Evolutionary conservation across 2,329 filamentous ascomycete genomes (phyloP), one percentile per base, ranked within the genome.

Genomic region (Helotiales sp.): DNA sequence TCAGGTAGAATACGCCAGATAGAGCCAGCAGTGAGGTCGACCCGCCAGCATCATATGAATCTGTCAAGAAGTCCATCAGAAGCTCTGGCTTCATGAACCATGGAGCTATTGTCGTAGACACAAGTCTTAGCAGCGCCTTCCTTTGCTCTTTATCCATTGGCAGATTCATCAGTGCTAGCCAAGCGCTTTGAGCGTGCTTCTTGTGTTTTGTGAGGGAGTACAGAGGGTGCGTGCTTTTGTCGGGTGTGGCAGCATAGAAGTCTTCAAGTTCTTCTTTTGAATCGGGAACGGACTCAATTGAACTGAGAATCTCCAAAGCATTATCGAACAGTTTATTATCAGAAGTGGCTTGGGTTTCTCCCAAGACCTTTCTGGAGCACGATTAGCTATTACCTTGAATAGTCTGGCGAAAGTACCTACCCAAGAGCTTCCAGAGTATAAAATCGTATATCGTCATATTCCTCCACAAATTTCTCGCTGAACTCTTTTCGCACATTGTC

Each of bases 41-140:
- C 44, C 95, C 95, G 52, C 93, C 92, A 7, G 87, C 78, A 67
- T 97, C 83, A 76, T 96, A 98, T 29, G 88, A 96, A 75, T 95
- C 91, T n/a, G 92, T 96, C 55, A 99, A 77, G 73, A 98, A 99
- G 76, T 99, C 95, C 81, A 96, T 92, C 31, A 99, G 81, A 38
- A 96, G 81, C 70, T 98, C 93, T 1, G 92, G 89, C 61, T 91
- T 90, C 48, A 80, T 82, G 74, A 98, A 96, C 90, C 91, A 96
- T 0, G 93, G 93, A 24, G 90, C 89, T 66, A 97, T 91, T 31
- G 86, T 86, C 40, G 84, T 83, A 1, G 90, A 86, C 75, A 96
- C 88, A 60, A 89, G 82, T 59, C 84, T 82, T 48, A 99, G 80
- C 2, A 96, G 81, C 49, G 79, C 78, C 72, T 98, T 98, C 52